These are phyloP conservation scores for Botryobasidium botryosum DNA, from an alignment of 768 basidiomycete genomes.

Conservation along the genomic window DNA sequence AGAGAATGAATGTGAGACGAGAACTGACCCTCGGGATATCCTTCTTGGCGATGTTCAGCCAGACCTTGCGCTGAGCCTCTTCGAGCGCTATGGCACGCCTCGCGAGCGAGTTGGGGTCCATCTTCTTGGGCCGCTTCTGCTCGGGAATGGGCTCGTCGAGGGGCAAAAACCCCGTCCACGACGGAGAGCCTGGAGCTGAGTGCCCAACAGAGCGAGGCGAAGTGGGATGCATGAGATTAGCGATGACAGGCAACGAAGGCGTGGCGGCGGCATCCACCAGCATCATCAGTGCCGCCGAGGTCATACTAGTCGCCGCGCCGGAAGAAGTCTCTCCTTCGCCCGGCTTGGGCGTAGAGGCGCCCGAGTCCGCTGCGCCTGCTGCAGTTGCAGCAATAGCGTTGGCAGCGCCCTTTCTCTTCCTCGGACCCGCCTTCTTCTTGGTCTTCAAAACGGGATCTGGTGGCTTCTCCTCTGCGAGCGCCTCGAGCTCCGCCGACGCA, in stretches of 20 bases:
- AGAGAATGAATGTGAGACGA: neutral
- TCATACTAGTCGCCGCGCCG: no score
- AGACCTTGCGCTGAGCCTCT: constrained; percentile 74
- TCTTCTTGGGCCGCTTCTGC: constrained; percentile 57
- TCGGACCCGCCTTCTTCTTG: neutral
- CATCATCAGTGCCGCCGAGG: no score
- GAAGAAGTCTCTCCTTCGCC: no score
- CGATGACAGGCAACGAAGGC: constrained; percentile 37
- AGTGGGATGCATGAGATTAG: neutral
- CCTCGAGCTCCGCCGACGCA: neutral
- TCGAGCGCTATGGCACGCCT: constrained; percentile 65
- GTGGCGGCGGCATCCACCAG: constrained; percentile 48
- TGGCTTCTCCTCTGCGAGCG: neutral
- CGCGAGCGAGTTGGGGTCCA: constrained; percentile 51
- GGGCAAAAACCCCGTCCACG: constrained; percentile 38
- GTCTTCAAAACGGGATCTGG: neutral
- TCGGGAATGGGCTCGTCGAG: constrained; percentile 53
- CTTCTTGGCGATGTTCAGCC: constrained; percentile 72
- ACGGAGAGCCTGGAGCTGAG: neutral
- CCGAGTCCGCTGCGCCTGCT: constrained; percentile 33
- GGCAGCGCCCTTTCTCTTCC: no score
- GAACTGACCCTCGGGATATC: constrained; percentile 61
- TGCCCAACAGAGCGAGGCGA: neutral
- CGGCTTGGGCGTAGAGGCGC: constrained; percentile 40
- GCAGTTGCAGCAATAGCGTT: no score